These are phyloP conservation scores for Taiozyma sp. DNA, from an alignment of 1,139 yeast genomes.

Conservation along the genomic window DNA sequence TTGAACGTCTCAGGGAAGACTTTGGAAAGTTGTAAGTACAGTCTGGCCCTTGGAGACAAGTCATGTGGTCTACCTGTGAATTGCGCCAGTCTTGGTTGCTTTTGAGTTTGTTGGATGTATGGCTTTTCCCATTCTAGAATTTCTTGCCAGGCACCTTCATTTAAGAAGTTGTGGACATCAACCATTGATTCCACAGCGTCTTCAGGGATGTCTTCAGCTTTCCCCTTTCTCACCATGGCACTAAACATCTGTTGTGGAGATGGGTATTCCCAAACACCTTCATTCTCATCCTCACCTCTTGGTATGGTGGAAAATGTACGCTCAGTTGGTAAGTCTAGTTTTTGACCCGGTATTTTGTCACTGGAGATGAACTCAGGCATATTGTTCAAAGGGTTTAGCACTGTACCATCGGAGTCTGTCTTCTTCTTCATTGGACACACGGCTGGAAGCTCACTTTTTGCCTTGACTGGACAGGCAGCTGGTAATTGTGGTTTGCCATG, in stretches of 20 bases:
- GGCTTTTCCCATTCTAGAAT: constrained; percentile 84
- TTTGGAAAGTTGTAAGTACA: constrained; percentile 60
- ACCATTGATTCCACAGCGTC: constrained; percentile 98
- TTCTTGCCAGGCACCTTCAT: constrained; percentile 98
- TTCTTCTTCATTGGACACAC: constrained; percentile 37
- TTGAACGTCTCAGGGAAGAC: constrained; percentile 70
- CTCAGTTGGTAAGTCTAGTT: constrained; percentile 68
- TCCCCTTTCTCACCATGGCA: constrained; percentile 94
- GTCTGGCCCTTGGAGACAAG: constrained; percentile 79
- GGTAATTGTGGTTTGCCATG: constrained; percentile 17
- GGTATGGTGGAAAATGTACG: constrained; percentile 86
- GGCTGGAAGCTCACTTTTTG: constrained; percentile 16
- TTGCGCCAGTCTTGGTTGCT: constrained; percentile 70
- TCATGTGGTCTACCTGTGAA: constrained; percentile 94
- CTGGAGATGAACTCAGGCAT: constrained; percentile 76
- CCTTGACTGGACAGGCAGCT: constrained; percentile 30
- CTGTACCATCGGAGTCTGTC: constrained; percentile 23
- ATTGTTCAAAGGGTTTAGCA: constrained; percentile 67
- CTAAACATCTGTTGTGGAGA: constrained; percentile 98
- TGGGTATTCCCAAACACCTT: constrained; percentile 88
- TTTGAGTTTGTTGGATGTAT: constrained; percentile 43
- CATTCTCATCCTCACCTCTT: constrained; percentile 52
- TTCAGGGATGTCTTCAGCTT: constrained; percentile 75
- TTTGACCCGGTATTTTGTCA: constrained; percentile 76
- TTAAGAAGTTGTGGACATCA: constrained; percentile 89